Conservation (phyloP, 768 basidiomycete species). For the Panellus pusillus region DNA sequence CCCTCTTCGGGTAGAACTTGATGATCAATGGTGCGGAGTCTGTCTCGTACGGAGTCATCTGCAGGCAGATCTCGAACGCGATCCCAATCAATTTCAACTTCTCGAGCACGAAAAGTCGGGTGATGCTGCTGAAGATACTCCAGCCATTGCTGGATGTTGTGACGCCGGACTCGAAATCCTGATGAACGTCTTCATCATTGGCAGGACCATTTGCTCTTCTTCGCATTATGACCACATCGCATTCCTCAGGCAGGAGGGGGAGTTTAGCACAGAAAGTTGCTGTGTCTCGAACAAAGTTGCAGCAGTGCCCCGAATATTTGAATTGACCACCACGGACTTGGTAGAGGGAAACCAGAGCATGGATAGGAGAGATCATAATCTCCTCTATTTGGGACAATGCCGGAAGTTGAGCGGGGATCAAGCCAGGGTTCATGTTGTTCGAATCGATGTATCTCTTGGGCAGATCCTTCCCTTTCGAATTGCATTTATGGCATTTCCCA, state of each 20-base stretch:
- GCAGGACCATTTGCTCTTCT: slow-evolving; percentile 8
- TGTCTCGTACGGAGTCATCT: slow-evolving; percentile 11
- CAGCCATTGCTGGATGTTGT: not conserved
- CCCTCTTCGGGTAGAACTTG: slow-evolving; percentile 8
- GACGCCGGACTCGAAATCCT: slow-evolving; percentile 1
- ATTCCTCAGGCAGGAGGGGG: slow-evolving; percentile 22
- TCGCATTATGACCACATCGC: slow-evolving; percentile 20
- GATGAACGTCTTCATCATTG: not conserved
- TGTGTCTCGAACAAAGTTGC: slow-evolving; percentile 18
- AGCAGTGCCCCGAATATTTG: not conserved
- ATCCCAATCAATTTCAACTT: slow-evolving; percentile 12
- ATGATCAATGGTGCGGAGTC: slow-evolving; percentile 3
- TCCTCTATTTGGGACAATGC: slow-evolving; percentile 21
- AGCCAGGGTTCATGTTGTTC: not conserved
- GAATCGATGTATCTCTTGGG: not conserved
- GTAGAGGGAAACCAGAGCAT: not conserved
- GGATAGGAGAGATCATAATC: slow-evolving; percentile 16
- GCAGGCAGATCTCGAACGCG: slow-evolving; percentile 14
- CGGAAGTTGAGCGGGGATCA: not conserved
- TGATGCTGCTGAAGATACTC: slow-evolving; percentile 3
- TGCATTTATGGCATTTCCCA: not conserved
- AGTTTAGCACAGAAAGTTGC: slow-evolving; percentile 9
- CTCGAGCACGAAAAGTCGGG: slow-evolving; percentile 16
- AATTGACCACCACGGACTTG: slow-evolving; percentile 14
- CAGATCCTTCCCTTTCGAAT: not conserved